These are phyloP conservation scores for Colletotrichum liaoningense DNA, from an alignment of 2,329 filamentous ascomycete genomes.

Conservation along the genomic window DNA sequence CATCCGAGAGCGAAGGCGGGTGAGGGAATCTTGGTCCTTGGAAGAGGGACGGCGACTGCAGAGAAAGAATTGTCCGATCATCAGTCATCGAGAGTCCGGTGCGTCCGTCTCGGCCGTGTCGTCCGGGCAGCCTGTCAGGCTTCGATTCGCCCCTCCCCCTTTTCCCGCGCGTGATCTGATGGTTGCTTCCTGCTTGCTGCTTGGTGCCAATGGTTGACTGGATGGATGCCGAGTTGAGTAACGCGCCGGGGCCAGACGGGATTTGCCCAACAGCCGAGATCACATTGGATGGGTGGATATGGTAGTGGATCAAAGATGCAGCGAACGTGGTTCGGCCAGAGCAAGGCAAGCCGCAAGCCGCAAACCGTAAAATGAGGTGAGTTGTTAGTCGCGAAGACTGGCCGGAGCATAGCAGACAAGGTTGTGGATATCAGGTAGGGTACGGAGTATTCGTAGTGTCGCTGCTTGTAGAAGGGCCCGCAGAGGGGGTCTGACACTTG, in stretches of 20 bases:
- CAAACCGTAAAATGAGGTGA: not conserved
- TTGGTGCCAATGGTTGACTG: not conserved
- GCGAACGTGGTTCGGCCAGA: slow-evolving; percentile 2
- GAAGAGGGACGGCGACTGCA: not conserved
- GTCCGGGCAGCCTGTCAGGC: slow-evolving; percentile 22
- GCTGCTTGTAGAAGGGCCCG: not conserved
- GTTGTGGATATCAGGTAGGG: not conserved
- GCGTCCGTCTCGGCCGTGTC: slow-evolving; percentile 24
- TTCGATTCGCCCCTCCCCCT: slow-evolving; percentile 10
- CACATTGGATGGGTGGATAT: not conserved
- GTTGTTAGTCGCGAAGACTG: not conserved
- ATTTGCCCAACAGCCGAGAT: slow-evolving; percentile 28
- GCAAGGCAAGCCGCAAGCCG: not conserved
- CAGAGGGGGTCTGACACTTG: slow-evolving; percentile 1
- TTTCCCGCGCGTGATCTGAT: slow-evolving; percentile 16
- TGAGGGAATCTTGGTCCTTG: not conserved
- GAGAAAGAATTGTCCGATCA: not conserved
- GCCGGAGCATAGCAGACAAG: not conserved
- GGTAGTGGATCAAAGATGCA: slow-evolving; percentile 13
- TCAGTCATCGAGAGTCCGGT: slow-evolving; percentile 24
- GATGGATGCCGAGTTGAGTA: slow-evolving; percentile 14
- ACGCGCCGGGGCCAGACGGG: slow-evolving; percentile 20
- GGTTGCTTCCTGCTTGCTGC: not conserved
- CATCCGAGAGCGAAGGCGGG: slow-evolving; percentile 8
- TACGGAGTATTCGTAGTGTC: not conserved